Evolutionary conservation across 768 basidiomycete genomes (phyloP).

Genomic region (Obba rivulosa): DNA sequence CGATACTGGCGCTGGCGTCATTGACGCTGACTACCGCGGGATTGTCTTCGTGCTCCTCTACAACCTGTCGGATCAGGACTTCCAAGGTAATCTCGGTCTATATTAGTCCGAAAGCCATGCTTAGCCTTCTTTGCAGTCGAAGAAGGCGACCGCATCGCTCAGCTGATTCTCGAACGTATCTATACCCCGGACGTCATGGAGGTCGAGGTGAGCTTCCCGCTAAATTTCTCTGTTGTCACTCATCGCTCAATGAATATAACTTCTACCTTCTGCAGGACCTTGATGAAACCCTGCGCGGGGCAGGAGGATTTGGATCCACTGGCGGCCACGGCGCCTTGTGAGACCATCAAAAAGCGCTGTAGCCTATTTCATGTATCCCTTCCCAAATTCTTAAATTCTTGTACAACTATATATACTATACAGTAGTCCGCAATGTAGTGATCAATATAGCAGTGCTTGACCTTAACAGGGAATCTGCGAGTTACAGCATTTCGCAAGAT

Average conservation of each 20-base stretch:
- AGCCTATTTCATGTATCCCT: no score
- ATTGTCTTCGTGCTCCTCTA: constrained; percentile 87
- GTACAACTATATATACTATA: background rate
- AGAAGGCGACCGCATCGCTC: constrained; percentile 93
- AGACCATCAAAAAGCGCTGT: background rate
- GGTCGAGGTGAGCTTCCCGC: constrained; percentile 65
- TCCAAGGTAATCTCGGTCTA: constrained; percentile 52
- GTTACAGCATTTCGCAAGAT: background rate
- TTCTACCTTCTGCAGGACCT: constrained; percentile 79
- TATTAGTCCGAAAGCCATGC: background rate
- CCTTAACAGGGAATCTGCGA: background rate
- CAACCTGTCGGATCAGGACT: constrained; percentile 88
- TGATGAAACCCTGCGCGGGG: constrained; percentile 79
- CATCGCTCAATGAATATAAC: constrained; percentile 2
- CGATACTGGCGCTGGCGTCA: constrained; percentile 94
- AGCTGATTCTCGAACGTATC: constrained; percentile 89
- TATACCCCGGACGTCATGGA: constrained; percentile 81
- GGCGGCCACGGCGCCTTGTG: constrained; percentile 68
- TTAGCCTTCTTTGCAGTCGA: constrained; percentile 48
- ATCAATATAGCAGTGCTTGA: background rate
- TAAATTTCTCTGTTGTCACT: background rate
- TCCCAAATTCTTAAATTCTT: background rate
- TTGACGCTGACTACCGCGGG: constrained; percentile 96
- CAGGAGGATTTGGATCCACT: constrained; percentile 90
- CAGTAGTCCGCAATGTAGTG: background rate